Evolutionary conservation across 345 rosid species (phyloP), one percentile per base, ranked within the genome.

Genomic region (Eucalyptus lansdowneana): DNA sequence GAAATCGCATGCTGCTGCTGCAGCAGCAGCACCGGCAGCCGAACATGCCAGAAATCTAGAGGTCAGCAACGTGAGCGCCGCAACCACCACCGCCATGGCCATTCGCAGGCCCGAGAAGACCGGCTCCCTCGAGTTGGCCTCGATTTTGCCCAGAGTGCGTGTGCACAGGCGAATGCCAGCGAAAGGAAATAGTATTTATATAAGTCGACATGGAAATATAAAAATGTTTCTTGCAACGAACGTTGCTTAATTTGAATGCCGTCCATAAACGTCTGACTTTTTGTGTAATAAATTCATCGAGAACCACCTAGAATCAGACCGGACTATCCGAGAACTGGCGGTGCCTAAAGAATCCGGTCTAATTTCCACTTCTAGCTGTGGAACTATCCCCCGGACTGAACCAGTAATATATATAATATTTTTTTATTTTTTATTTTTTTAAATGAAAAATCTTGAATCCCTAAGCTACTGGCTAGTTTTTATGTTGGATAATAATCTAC

Each of bases 1-100:
- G 62, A 93, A 89, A 17, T 90, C 31, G 76, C 94, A 93, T 15
- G 90, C 9, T 11, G 69, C 49, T 7, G 69, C 16, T 7, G 69
- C 42, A 5, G 69, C 42, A 5, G 69, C 34, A 17, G 53, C 8
- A 10, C 53, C 62, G 1, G 89, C 13, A 51, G 45, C 25, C 58
- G 47, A 85, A 62, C n/a, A 65, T 49, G 19, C 13, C 14, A 8
- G 50, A 17, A 34, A 54, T 31, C 27, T 29, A 53, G 29, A 54
- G 50, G 17, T 27, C 51, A 86, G 56, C 87, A 49, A 34, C 47
- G 60, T 0, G 27, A 76, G 47, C 2, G 24, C 80, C 37, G 40
- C 37, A 0, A 15, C 76, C 21, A n/a, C 76, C 76, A 9, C 13
- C 27, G 3, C 47, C 83, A 21, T 13, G 83, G 83, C 83, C 14